Evolutionary conservation across 2,329 filamentous ascomycete species (phyloP).

Genomic region (Trichoderma atrobrunneum): DNA sequence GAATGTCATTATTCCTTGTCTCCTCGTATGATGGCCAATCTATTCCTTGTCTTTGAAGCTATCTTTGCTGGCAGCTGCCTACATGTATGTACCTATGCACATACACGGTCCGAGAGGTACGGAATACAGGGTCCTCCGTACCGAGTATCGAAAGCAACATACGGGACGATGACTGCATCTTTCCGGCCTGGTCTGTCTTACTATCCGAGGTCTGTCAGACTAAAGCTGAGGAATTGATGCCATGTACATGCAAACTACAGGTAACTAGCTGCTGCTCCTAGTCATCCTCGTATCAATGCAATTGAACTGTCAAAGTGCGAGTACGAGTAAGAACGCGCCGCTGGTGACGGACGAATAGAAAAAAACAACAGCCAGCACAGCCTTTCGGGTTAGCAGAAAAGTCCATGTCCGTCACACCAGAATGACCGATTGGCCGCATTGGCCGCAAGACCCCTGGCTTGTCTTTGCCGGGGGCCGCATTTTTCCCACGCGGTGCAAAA

Average conservation of each 20-base stretch:
- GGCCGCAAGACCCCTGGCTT: constrained; percentile 4
- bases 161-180: background rate
- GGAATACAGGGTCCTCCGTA: background rate
- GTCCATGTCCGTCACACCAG: background rate
- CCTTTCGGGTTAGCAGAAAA: background rate
- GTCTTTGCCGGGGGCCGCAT: background rate
- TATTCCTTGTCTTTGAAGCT: background rate
- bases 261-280: too few species aligned
- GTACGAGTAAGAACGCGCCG: constrained; percentile 14
- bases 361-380: background rate
- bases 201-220: background rate
- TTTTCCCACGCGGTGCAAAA: background rate
- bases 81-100: background rate
- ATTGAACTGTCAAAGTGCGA: background rate
- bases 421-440: constrained; percentile 6
- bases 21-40: background rate
- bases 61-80: background rate
- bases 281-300: background rate
- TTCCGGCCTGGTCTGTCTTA: background rate
- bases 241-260: background rate
- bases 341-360: background rate
- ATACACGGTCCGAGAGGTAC: background rate
- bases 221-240: background rate
- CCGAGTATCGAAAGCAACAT: background rate
- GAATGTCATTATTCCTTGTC: background rate